Conservation (phyloP, 2,329 filamentous ascomycete species). For the Claviceps capensis region DNA sequence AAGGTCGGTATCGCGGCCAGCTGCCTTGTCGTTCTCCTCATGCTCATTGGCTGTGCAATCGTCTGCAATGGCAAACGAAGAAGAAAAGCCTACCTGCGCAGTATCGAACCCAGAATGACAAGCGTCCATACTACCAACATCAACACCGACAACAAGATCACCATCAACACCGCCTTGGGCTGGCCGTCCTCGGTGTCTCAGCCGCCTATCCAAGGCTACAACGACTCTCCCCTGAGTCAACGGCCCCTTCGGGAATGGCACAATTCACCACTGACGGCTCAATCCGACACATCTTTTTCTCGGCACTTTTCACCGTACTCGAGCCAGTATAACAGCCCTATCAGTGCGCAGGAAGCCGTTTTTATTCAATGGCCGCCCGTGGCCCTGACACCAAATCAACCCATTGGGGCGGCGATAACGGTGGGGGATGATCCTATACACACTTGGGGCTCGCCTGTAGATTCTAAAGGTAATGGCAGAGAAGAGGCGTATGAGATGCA, state of each 20-base stretch:
- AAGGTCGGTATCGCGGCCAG: constrained; percentile 46
- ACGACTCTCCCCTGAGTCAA: constrained; percentile 42
- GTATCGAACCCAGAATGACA: constrained; percentile 26
- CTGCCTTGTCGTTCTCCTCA: constrained; percentile 32
- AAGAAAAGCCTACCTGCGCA: constrained; percentile 36
- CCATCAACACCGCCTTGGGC: no score
- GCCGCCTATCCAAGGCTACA: constrained; percentile 9
- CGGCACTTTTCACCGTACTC: constrained; percentile 46
- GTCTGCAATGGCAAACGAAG: constrained; percentile 43
- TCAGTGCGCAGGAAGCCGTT: constrained; percentile 28
- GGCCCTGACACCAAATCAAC: constrained; percentile 6
- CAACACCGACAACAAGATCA: not conserved
- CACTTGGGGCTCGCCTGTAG: not conserved
- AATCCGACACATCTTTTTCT: constrained; percentile 23
- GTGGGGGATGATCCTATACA: no score
- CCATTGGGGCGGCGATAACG: constrained; percentile 6
- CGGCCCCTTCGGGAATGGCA: constrained; percentile 37
- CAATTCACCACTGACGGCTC: constrained; percentile 34
- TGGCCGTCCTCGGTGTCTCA: constrained; percentile 7
- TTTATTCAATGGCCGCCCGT: constrained; percentile 23
- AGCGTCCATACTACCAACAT: not conserved
- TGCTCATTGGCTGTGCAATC: constrained; percentile 35
- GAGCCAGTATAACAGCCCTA: constrained; percentile 45
- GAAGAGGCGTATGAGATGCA: constrained; percentile 35
- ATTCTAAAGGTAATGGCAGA: constrained; percentile 28